phyloP scores from a whole-genome alignment of 106 monocot species.

The Dendrobium chrysotoxum region DNA sequence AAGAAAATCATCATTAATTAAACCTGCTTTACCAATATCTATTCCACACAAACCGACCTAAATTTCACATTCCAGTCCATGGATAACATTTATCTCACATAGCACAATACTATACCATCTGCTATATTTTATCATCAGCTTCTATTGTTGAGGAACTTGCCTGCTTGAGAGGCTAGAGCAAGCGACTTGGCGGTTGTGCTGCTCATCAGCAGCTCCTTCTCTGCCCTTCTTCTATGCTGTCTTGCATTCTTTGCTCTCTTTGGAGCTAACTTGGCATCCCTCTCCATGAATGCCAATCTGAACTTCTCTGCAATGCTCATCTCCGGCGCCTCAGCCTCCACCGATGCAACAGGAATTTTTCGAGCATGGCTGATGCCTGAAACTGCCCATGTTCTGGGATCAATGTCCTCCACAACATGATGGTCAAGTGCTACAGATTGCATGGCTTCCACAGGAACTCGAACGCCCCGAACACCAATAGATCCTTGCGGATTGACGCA shows the following conservation, averaged over 20 bases:
- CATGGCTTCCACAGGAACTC: slow-evolving; percentile 59
- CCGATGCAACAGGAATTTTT: neutral
- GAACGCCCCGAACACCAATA: slow-evolving; percentile 25
- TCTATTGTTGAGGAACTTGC: slow-evolving; percentile 32
- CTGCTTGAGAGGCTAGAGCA: slow-evolving; percentile 61
- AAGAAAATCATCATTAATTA: too few relatives aligned
- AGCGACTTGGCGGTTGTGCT: slow-evolving; percentile 63
- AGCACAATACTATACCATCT: too few relatives aligned
- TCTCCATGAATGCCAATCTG: slow-evolving; percentile 79
- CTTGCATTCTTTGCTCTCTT: slow-evolving; percentile 92
- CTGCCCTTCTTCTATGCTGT: slow-evolving; percentile 58
- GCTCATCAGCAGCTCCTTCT: slow-evolving; percentile 56
- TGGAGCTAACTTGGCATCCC: slow-evolving; percentile 72
- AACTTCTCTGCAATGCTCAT: slow-evolving; percentile 73
- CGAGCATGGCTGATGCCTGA: slow-evolving; percentile 16
- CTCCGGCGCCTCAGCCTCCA: slow-evolving; percentile 13
- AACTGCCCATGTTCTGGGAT: slow-evolving; percentile 72
- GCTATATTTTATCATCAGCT: neutral
- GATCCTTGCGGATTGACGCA: slow-evolving; percentile 64
- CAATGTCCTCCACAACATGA: slow-evolving; percentile 47
- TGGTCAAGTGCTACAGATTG: slow-evolving; percentile 50
- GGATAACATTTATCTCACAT: too few relatives aligned
- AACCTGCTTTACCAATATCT: too few relatives aligned
- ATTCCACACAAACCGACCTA: too few relatives aligned
- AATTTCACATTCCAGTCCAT: too few relatives aligned